Evolutionary conservation across 805 yeast genomes (phyloP).

Genomic region (Lipomyces anomalus): DNA sequence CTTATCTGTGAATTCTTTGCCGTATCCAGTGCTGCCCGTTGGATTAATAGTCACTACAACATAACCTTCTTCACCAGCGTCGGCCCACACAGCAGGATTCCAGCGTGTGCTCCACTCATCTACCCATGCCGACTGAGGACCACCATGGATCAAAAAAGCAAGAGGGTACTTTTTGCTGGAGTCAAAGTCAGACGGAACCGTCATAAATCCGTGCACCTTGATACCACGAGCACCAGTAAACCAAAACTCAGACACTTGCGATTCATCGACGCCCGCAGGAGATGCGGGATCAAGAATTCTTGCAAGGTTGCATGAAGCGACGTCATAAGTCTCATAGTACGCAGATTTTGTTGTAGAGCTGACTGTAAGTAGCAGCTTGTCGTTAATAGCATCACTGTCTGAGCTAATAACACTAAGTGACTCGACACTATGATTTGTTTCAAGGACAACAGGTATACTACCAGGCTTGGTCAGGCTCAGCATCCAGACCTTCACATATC

Average conservation of each 20-base stretch:
- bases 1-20: slow-evolving; percentile 26
- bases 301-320: slow-evolving; percentile 3
- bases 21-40: slow-evolving; percentile 30
- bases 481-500: slow-evolving; percentile 14
- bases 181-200: slow-evolving; percentile 23
- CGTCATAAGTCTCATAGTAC: slow-evolving; percentile 15
- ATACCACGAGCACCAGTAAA: slow-evolving; percentile 25
- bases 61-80: slow-evolving; percentile 24
- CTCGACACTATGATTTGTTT: slow-evolving; percentile 14
- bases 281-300: slow-evolving; percentile 14
- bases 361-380: slow-evolving; percentile 9
- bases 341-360: slow-evolving; percentile 18
- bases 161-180: slow-evolving; percentile 24
- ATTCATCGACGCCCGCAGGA: slow-evolving; percentile 3
- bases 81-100: slow-evolving; percentile 30
- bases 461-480: slow-evolving; percentile 6
- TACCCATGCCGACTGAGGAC: slow-evolving; percentile 29
- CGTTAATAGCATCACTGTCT: neutral
- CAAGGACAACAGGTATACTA: slow-evolving; percentile 9
- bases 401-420: slow-evolving; percentile 10
- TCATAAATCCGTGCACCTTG: slow-evolving; percentile 25
- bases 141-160: slow-evolving; percentile 29
- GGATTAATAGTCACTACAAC: slow-evolving; percentile 27
- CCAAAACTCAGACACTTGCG: slow-evolving; percentile 26
- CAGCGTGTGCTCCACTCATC: slow-evolving; percentile 28